Base-by-base conservation (phyloP, 306 rosid genomes). In the Cicer pinnatifidum region DNA sequence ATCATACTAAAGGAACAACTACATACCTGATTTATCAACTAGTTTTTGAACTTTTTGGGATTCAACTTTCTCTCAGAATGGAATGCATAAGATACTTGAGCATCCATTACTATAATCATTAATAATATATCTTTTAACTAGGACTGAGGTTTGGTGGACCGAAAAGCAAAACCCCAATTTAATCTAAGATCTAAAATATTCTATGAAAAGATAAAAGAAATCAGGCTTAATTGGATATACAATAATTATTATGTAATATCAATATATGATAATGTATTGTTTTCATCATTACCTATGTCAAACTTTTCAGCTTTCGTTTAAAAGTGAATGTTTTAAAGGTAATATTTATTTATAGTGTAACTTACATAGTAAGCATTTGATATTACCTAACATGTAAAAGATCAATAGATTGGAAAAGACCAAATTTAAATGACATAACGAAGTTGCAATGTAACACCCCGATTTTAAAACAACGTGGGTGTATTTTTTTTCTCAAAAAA, bases 51-150 rank as follows among this genome's bases (percentile, higher is more conserved):
- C 58, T 88, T 94, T 83, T 91, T 97, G 1, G 97, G 97, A 84
- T 91, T 87, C 89, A 74, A 20, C 86, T 94, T 94, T 73, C 99
- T 77, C 84, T 94, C 97, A 19, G 95, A 87, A 82, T 94, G 99
- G 87, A 94, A 94, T 50, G 93, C 96, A 46, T 91, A 91, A 39
- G 99, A 94, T 70, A 94, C 96, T 87, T 94, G 97, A 79, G 97
- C 97, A 80, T 94, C 99, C 97, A 94, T 94, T 52, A 97, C 97
- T 94, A 19, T 45, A 73, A 69, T 78, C 50, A 60, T 47, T n/a
- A 53, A 47, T 61, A 11, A 78, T 9, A 65, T 37, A 23, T 58
- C 40, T 63, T 56, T 63, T 12, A 57, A 48, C 58, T 52, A 65
- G 44, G 11, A 79, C 35, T 19, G 9, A 28, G 73, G 12, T 63